A percentile compares a stretch with the other conserved stretches of the same genome.
Evolutionary conservation across 306 rosid genomes (phyloP).

Genomic region (Senna siamea): DNA sequence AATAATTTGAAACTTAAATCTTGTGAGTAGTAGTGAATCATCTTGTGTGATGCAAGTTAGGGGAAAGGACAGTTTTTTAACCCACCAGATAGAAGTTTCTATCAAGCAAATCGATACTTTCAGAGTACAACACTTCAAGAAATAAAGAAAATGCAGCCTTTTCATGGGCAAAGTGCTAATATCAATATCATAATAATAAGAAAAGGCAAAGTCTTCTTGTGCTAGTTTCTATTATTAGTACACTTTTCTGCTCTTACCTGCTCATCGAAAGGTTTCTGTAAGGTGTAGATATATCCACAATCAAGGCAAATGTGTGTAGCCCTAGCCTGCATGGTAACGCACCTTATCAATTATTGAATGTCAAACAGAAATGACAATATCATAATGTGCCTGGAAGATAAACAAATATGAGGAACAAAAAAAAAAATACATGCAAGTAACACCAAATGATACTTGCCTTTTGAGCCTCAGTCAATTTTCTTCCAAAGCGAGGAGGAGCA

Average conservation of each 20-base stretch:
- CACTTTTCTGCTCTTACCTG: conserved; percentile 51
- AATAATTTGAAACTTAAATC: neutral
- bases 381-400: conserved; percentile 17
- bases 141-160: neutral
- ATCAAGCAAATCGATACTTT: neutral
- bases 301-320: conserved; percentile 97
- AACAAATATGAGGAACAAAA: conserved; percentile 11
- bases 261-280: conserved; percentile 85
- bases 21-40: neutral
- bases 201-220: neutral
- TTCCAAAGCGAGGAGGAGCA: conserved; percentile 91
- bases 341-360: conserved; percentile 32
- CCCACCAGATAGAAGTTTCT: conserved; percentile 1
- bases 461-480: conserved; percentile 81
- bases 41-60: neutral
- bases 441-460: conserved; percentile 59
- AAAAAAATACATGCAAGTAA: conserved; percentile 2
- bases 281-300: conserved; percentile 86
- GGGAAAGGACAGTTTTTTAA: neutral
- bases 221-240: neutral
- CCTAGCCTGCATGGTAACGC: conserved; percentile 71
- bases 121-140: neutral
- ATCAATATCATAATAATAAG: neutral
- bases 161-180: neutral
- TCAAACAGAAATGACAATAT: neutral